Conservation (phyloP, 1,139 yeast species). For the Hyphopichia pseudoburtonii region DNA sequence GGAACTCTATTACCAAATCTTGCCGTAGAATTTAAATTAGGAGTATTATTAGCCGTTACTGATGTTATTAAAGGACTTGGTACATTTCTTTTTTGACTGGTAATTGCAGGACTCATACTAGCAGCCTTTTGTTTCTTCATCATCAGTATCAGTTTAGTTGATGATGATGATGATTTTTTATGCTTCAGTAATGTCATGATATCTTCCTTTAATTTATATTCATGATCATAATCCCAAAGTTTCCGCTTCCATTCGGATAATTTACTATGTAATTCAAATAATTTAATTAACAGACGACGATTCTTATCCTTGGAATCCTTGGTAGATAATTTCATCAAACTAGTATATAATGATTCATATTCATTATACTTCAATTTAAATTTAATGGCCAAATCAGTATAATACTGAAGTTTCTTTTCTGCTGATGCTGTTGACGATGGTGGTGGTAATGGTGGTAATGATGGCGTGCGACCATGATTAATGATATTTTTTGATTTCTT, state of each 20-base stretch:
- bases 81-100: not conserved
- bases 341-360: slow-evolving; percentile 33
- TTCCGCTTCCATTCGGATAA: slow-evolving; percentile 36
- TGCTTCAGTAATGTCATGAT: slow-evolving; percentile 39
- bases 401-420: slow-evolving; percentile 19
- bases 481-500: slow-evolving; percentile 2
- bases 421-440: not conserved
- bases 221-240: slow-evolving; percentile 37
- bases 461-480: not conserved
- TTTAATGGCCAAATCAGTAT: slow-evolving; percentile 31
- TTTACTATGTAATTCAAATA: slow-evolving; percentile 36
- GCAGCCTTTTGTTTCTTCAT: not conserved
- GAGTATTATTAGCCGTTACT: not conserved
- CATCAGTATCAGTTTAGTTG: too few relatives aligned
- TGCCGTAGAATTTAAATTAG: not conserved
- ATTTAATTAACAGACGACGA: slow-evolving; percentile 23
- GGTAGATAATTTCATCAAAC: slow-evolving; percentile 16
- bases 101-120: not conserved
- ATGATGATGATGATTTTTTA: slow-evolving; percentile 18
- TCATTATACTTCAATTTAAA: slow-evolving; percentile 40
- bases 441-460: not conserved
- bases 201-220: slow-evolving; percentile 28
- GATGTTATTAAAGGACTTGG: too few relatives aligned
- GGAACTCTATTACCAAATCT: not conserved
- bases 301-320: slow-evolving; percentile 10